Evolutionary conservation across 1,139 yeast species (phyloP), one percentile per base, ranked within the genome.

Genomic region (Suhomyces wounanorum): DNA sequence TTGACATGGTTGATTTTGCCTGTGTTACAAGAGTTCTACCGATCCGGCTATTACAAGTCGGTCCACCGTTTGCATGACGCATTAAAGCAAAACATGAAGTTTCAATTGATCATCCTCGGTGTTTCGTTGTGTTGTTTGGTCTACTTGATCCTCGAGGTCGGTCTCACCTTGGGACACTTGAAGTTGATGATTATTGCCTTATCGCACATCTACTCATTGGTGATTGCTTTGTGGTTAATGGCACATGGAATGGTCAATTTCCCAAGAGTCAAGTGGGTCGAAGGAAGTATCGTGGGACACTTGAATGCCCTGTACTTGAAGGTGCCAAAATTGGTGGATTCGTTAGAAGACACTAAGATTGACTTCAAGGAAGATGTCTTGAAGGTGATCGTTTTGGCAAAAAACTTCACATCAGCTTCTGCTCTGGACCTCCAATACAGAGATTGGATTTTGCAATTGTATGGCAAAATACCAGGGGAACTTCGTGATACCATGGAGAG

Each of bases 221-320:
- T 86, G 2, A 64, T 89, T 43, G 92, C 95, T 0, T 74, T 88
- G 30, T 89, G 95, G 95, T 71, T 89, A 50, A 84, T 89, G 88
- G 89, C 94, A 1, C 94, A 89, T 63, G 96, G 96, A 0, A 67
- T 89, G 49, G 81, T 87, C 23, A 78, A 79, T 48, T 74, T 88
- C 3, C 96, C 96, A 0, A 73, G 89, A 50, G 67, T 76, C 39
- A 66, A 71, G 53, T 85, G 89, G 82, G 68, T 70, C 48, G 73
- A 75, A 49, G 83, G 87, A 0, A 68, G 58, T 45, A 55, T 68
- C n/a, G 51, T 69, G n/a, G 61, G 58, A 33, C 72, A 79, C 44
- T 68, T 80, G 47, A 73, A 73, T 57, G 65, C 64, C 51, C 63
- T 68, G 45, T 89, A 88, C 63, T 57, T 76, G 47, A 78, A 78